Percentiles rank a stretch among this genome's conserved stretches.
Conservation (phyloP, 2,329 filamentous ascomycete species). For the Mycogone perniciosa region DNA sequence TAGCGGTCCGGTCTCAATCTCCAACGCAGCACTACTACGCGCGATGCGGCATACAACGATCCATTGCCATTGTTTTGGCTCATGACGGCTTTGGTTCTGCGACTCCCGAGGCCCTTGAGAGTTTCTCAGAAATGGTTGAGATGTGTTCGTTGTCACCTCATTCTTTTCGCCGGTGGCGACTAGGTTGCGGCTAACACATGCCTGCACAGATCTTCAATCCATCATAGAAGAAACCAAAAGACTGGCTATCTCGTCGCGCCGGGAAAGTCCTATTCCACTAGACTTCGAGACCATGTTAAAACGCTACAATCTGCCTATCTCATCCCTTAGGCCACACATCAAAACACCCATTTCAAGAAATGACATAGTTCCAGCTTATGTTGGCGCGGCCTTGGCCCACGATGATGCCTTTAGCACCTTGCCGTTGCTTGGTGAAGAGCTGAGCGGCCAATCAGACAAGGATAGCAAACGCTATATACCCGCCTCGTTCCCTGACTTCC, state of each 20-base stretch:
- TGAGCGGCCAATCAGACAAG: conserved; percentile 54
- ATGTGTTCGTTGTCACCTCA: conserved; percentile 43
- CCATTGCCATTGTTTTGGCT: conserved; percentile 48
- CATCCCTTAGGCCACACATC: conserved; percentile 50
- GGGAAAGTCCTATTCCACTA: conserved; percentile 46
- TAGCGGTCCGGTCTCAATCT: conserved; percentile 17
- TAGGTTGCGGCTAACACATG: conserved; percentile 14
- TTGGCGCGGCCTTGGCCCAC: conserved; percentile 32
- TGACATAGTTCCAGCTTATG: conserved; percentile 33
- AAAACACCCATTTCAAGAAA: conserved; percentile 43
- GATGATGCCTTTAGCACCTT: conserved; percentile 35
- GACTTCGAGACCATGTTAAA: conserved; percentile 52
- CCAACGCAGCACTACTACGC: conserved; percentile 29
- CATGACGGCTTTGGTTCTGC: conserved; percentile 54
- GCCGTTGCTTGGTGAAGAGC: conserved; percentile 45
- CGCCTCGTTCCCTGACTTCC: conserved; percentile 52
- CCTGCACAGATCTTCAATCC: conserved; percentile 39
- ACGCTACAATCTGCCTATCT: conserved; percentile 45
- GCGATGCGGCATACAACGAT: conserved; percentile 41
- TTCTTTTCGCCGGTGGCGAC: neutral
- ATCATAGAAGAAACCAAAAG: conserved; percentile 44
- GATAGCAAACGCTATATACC: conserved; percentile 52
- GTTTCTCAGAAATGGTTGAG: conserved; percentile 50
- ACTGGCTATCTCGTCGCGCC: conserved; percentile 42
- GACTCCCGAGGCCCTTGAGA: conserved; percentile 51